Base-by-base conservation (phyloP, 2,329 filamentous ascomycete species). In the Ascochyta fabae region DNA sequence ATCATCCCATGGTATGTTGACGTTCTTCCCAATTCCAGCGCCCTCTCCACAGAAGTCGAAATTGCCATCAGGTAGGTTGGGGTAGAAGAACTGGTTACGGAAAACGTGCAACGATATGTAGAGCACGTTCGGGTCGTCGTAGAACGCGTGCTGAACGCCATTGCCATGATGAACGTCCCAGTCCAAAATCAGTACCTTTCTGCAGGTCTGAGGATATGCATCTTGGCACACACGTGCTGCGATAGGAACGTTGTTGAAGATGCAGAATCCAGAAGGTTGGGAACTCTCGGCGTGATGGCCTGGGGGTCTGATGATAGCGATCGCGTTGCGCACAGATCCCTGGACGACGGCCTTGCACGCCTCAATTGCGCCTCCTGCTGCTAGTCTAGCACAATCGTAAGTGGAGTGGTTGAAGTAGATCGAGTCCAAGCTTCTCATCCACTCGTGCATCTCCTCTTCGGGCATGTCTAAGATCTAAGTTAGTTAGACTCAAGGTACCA, bases 241-340 rank as follows among this genome's bases (percentile, higher is more conserved):
- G 55, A 99, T 90, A 19, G 91, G 92, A 3, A 98, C 95, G 69
- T 99, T 99, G 79, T 99, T 97, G 79, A 98, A 98, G 56, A 98
- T 85, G 74, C 95, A 99, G 71, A 99, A 99, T 0, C 95, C 95
- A 84, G 96, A 95, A 0, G 94, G 86, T 33, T 87, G 82, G 67
- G 95, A 84, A 54, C 86, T 88, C 72, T 99, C 95, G 1, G 95
- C 95, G 75, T 99, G 95, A 69, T 99, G 95, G 0, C 95, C 95
- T 0, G 95, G 95, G 2, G 95, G 95, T 13, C 95, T 86, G 67
- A 99, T 96, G 34, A 99, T 89, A 1, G 95, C 95, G 72, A 99
- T 95, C 0, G 91, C 92, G 69, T 99, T 99, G 75, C 96, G 96
- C 48, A 97, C 90, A 53, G 86, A 84, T 3, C 91, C 89, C 3